Base-by-base conservation (phyloP, 179 eudicot species). In the Beta lomatogona region DNA sequence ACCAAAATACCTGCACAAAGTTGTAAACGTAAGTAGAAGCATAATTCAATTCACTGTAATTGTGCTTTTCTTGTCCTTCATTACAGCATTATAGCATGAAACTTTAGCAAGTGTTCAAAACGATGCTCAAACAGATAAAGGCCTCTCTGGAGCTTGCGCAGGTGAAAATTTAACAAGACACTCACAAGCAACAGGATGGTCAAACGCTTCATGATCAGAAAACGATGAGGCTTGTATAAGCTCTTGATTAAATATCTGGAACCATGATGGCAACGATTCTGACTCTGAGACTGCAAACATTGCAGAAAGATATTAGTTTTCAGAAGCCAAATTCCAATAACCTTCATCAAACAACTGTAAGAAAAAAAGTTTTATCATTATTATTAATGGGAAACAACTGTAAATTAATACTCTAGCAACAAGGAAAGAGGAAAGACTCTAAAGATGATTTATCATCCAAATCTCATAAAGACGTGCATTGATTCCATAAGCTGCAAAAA, bases 171-270 rank as follows among this genome's bases (percentile, higher is more conserved):
- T 41, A 41, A 76, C 36, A 11, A 79, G 75, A 77, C 60, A 64
- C 87, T 85, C 89, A 96, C 99, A 96, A 48, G 98, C 93, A 75
- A 94, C 99, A 73, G 98, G 99, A 87, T 94, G 95, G 87, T 96
- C 99, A 87, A 96, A 91, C 73, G 99, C 92, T 92, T 96, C 99
- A 74, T 96, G 98, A 75, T 94, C 98, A 53, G 99, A 92, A 86
- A 96, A 96, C n/a, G 99, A 92, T 53, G 92, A 90, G 55, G 87
- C 86, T 65, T 67, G 90, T 72, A 90, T 90, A 36, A 96, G 96
- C 91, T 94, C 99, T 86, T 96, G 89, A 82, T 96, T 96, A 84
- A 94, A 94, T 75, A 75, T 82, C 67, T 90, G 86, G 83, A 96
- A 96, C 98, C 99, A 94, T 36, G 97, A 76, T 68, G 99, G 97